A percentile compares a stretch with the other conserved stretches of the same genome.
Evolutionary conservation across 106 monocot genomes (phyloP).

Genomic region (Dendrobium chrysotoxum): DNA sequence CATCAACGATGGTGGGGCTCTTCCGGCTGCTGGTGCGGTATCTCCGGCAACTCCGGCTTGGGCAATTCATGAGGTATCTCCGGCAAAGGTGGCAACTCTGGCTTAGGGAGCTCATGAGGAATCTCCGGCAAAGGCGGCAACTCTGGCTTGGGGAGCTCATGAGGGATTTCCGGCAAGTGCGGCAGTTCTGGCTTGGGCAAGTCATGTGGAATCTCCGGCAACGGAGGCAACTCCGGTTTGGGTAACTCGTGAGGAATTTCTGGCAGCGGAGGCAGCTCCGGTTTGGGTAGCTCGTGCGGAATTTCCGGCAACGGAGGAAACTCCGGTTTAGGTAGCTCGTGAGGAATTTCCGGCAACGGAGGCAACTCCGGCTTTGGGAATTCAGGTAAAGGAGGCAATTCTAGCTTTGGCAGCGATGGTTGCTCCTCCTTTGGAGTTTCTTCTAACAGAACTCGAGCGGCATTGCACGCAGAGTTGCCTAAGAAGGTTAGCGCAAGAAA

Average conservation of each 20-base stretch:
- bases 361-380: not conserved
- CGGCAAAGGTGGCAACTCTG: not conserved
- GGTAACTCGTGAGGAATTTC: not conserved
- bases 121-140: not conserved
- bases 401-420: not conserved
- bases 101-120: not conserved
- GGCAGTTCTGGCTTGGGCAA: too few relatives aligned
- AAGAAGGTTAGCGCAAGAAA: not conserved
- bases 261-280: not conserved
- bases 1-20: not conserved
- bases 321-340: not conserved
- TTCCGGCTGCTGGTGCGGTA: not conserved
- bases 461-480: not conserved
- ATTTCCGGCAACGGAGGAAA: not conserved
- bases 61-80: not conserved
- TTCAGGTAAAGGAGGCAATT: not conserved
- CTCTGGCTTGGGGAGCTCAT: too few relatives aligned
- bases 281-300: not conserved
- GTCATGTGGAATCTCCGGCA: not conserved
- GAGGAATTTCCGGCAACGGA: not conserved
- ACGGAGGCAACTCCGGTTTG: not conserved
- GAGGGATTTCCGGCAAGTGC: too few relatives aligned
- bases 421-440: not conserved
- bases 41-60: not conserved
- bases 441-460: not conserved